Evolutionary conservation across 306 rosid genomes (phyloP).

Genomic region (Begonia peltatifolia): DNA sequence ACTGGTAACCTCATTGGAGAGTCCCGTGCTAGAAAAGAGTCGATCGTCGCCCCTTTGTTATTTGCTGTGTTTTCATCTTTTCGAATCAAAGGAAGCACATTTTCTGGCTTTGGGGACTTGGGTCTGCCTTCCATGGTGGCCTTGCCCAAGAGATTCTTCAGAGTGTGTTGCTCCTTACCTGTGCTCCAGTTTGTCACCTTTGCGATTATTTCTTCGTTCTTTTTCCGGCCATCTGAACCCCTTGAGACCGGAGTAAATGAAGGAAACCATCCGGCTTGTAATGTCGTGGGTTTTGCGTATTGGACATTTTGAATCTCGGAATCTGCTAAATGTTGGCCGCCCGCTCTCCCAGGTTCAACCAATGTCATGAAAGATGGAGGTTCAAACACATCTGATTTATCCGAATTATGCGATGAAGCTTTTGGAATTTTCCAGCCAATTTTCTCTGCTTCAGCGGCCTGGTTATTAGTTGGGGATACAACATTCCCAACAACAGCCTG

Average conservation of each 20-base stretch:
- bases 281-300: background rate
- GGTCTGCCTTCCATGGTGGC: constrained; percentile 41
- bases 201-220: constrained; percentile 65
- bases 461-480: constrained; percentile 1
- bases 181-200: constrained; percentile 83
- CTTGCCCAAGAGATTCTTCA: constrained; percentile 75
- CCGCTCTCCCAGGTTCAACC: constrained; percentile 33
- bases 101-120: constrained; percentile 33
- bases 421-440: constrained; percentile 12
- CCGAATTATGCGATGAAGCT: constrained; percentile 22
- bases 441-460: constrained; percentile 16
- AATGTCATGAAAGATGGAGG: constrained; percentile 78
- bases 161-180: constrained; percentile 47
- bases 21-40: constrained; percentile 52
- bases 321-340: constrained; percentile 17
- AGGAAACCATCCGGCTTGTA: constrained; percentile 79
- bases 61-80: constrained; percentile 18
- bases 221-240: constrained; percentile 57
- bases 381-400: constrained; percentile 48
- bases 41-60: constrained; percentile 21
- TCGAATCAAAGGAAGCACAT: constrained; percentile 13
- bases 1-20: constrained; percentile 76
- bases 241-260: constrained; percentile 38
- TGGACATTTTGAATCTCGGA: constrained; percentile 25
- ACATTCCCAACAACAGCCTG: constrained; percentile 25